A percentile compares a stretch with the other conserved stretches of the same genome.
Conservation (phyloP, 768 basidiomycete genomes). For the Hydnomerulius pinastri region DNA sequence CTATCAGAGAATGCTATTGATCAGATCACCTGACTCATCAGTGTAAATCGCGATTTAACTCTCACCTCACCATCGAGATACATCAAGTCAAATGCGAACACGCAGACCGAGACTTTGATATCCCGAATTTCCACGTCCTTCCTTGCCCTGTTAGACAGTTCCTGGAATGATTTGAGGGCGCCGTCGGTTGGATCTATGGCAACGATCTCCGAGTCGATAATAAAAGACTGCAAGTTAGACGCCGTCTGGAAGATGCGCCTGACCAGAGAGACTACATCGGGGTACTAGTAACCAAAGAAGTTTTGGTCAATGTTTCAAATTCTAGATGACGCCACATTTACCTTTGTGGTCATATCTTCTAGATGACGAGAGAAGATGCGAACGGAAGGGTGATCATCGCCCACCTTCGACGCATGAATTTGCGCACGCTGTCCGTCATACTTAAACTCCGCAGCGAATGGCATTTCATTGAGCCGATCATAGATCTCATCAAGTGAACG, state of each 20-base stretch:
- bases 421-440: slow-evolving; percentile 89
- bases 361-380: slow-evolving; percentile 86
- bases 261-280: slow-evolving; percentile 70
- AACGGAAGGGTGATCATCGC: slow-evolving; percentile 37
- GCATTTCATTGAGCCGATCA: slow-evolving; percentile 58
- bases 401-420: slow-evolving; percentile 54
- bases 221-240: slow-evolving; percentile 57
- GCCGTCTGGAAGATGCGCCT: slow-evolving; percentile 47
- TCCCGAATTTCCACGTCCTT: slow-evolving; percentile 79
- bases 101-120: slow-evolving; percentile 77
- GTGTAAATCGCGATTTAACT: not conserved
- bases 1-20: slow-evolving; percentile 38
- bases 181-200: slow-evolving; percentile 71
- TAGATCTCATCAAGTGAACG: slow-evolving; percentile 87
- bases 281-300: slow-evolving; percentile 56
- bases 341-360: slow-evolving; percentile 92
- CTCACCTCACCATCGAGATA: slow-evolving; percentile 77
- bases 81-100: slow-evolving; percentile 91
- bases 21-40: not conserved
- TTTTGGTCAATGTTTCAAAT: slow-evolving; percentile 8
- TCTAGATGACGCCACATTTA: slow-evolving; percentile 23
- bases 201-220: slow-evolving; percentile 86
- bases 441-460: slow-evolving; percentile 88
- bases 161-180: slow-evolving; percentile 78
- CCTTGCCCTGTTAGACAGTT: slow-evolving; percentile 79